Conservation (phyloP, 2,329 filamentous ascomycete species). For the Phaeosphaeriaceae sp. region DNA sequence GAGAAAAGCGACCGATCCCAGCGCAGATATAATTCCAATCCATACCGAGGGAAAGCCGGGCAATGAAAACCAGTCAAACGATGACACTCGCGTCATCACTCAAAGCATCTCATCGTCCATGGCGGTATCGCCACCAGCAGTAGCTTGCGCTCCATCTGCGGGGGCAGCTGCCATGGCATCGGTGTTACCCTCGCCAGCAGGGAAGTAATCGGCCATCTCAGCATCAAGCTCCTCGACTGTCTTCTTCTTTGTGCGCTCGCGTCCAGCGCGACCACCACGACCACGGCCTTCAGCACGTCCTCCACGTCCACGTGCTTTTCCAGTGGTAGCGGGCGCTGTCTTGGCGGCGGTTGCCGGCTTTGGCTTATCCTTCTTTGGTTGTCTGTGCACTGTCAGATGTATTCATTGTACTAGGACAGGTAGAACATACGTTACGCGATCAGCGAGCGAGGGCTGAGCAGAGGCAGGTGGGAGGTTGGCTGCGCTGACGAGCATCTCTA, state of each 20-base stretch:
- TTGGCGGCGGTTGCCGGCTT: constrained; percentile 83
- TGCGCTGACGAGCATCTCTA: constrained; percentile 88
- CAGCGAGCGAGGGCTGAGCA: constrained; percentile 74
- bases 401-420: not conserved
- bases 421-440: constrained; percentile 76
- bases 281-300: constrained; percentile 52
- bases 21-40: not conserved
- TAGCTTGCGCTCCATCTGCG: constrained; percentile 53
- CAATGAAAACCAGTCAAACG: constrained; percentile 11
- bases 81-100: not conserved
- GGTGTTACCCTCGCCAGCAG: constrained; percentile 53
- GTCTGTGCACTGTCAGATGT: constrained; percentile 51
- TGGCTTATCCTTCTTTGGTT: constrained; percentile 64
- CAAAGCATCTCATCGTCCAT: constrained; percentile 52
- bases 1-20: constrained; percentile 13
- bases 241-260: constrained; percentile 79
- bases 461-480: constrained; percentile 72
- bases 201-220: constrained; percentile 97
- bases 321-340: constrained; percentile 57
- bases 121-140: constrained; percentile 43
- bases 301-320: constrained; percentile 50
- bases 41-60: constrained; percentile 6
- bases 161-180: constrained; percentile 56
- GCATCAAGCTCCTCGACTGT: constrained; percentile 94
- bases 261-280: constrained; percentile 51